A percentile compares a stretch with the other conserved stretches of the same genome.
Conservation (phyloP, 345 rosid genomes). For the Euphorbia lathyris region DNA sequence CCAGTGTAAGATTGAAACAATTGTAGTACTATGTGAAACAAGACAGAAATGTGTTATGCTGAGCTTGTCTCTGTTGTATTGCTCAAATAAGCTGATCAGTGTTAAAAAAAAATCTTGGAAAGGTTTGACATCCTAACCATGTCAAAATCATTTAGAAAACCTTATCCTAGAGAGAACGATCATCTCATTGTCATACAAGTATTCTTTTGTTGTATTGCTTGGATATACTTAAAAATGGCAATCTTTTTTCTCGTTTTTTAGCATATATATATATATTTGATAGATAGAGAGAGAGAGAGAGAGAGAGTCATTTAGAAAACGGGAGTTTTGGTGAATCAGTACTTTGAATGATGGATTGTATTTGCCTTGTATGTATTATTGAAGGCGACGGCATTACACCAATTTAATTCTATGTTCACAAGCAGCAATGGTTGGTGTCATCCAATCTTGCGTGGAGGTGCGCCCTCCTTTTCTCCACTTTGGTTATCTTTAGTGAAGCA, state of each 20-base stretch:
- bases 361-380: not conserved
- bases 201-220: too few relatives aligned
- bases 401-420: not conserved
- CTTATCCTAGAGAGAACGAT: not conserved
- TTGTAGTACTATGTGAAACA: not conserved
- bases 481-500: not conserved
- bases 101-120: too few relatives aligned
- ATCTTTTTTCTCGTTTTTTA: too few relatives aligned
- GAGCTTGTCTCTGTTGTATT: too few relatives aligned
- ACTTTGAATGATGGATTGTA: not conserved
- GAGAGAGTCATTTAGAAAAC: not conserved
- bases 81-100: too few relatives aligned
- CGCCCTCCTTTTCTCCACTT: not conserved
- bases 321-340: not conserved
- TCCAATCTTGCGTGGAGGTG: not conserved
- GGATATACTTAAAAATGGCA: too few relatives aligned
- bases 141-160: not conserved
- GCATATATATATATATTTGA: too few relatives aligned
- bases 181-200: not conserved
- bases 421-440: not conserved
- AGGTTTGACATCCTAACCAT: not conserved
- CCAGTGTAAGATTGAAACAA: not conserved
- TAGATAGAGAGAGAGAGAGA: too few relatives aligned
- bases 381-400: not conserved
- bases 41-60: too few relatives aligned